A percentile compares a stretch with the other conserved stretches of the same genome.
Conservation (phyloP, 192 early-diverging fungal species). For the Podila epicladia region DNA sequence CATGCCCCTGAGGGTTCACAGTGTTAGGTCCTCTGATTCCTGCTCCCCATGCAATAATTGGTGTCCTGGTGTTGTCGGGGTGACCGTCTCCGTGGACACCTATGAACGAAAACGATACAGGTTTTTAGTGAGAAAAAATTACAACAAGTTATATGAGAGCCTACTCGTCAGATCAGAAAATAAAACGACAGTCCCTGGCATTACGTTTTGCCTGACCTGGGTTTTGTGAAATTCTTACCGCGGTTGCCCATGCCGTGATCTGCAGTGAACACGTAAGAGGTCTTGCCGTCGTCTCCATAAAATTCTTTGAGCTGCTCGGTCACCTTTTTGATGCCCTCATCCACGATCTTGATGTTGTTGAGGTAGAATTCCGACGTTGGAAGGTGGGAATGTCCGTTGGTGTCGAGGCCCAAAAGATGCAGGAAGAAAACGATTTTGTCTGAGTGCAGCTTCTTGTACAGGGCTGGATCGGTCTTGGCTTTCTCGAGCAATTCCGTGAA, state of each 20-base stretch:
- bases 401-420: constrained; percentile 95
- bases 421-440: constrained; percentile 91
- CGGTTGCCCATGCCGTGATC: constrained; percentile 98
- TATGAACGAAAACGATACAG: constrained; percentile 6
- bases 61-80: constrained; percentile 94
- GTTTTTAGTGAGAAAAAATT: background rate
- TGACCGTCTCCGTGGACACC: constrained; percentile 95
- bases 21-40: constrained; percentile 77
- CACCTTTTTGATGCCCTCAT: constrained; percentile 75
- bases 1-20: constrained; percentile 72
- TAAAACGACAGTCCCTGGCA: background rate
- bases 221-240: constrained; percentile 51
- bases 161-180: background rate
- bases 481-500: constrained; percentile 76
- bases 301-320: constrained; percentile 78
- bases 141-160: constrained; percentile 1
- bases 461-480: constrained; percentile 51
- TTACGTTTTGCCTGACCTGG: background rate
- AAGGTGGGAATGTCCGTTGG: constrained; percentile 90
- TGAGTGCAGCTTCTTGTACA: constrained; percentile 69
- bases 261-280: constrained; percentile 91
- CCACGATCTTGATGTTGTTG: constrained; percentile 87
- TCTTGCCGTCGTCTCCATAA: constrained; percentile 83
- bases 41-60: constrained; percentile 94
- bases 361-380: constrained; percentile 90